phyloP scores from a whole-genome alignment of 2,329 filamentous ascomycete genomes.

The Exserohilum rostratum region DNA sequence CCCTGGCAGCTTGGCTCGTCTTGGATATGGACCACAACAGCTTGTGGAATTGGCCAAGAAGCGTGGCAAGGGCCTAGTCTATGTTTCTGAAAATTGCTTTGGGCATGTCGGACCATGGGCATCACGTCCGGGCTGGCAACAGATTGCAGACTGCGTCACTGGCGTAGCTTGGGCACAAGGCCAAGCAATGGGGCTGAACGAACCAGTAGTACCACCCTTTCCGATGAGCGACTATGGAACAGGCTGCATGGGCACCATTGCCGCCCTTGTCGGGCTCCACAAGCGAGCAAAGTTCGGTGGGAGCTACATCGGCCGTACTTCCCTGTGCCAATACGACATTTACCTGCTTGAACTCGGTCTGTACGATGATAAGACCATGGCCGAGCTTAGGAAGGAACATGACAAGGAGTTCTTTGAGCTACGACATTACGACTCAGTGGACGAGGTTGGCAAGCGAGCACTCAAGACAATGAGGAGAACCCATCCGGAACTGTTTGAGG shows the following conservation, averaged over 20 bases:
- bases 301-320: conserved; percentile 69
- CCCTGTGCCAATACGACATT: conserved; percentile 71
- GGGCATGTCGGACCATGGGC: conserved; percentile 70
- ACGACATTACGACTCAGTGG: conserved; percentile 67
- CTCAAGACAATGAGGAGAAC: conserved; percentile 60
- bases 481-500: conserved; percentile 62
- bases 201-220: conserved; percentile 69
- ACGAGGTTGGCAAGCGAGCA: conserved; percentile 67
- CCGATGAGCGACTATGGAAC: conserved; percentile 70
- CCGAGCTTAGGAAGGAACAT: conserved; percentile 56
- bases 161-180: conserved; percentile 68
- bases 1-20: conserved; percentile 66
- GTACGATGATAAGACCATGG: conserved; percentile 61
- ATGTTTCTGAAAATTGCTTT: conserved; percentile 75
- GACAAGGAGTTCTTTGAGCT: conserved; percentile 62
- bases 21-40: conserved; percentile 67
- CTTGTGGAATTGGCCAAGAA: conserved; percentile 60
- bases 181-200: conserved; percentile 64
- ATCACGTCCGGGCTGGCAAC: conserved; percentile 70
- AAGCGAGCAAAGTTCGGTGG: conserved; percentile 67
- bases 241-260: conserved; percentile 72
- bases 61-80: conserved; percentile 68
- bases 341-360: conserved; percentile 67
- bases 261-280: conserved; percentile 68
- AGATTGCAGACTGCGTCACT: conserved; percentile 71